These are phyloP conservation scores for Vicia villosa DNA, from an alignment of 306 rosid species.

Conservation along the genomic window DNA sequence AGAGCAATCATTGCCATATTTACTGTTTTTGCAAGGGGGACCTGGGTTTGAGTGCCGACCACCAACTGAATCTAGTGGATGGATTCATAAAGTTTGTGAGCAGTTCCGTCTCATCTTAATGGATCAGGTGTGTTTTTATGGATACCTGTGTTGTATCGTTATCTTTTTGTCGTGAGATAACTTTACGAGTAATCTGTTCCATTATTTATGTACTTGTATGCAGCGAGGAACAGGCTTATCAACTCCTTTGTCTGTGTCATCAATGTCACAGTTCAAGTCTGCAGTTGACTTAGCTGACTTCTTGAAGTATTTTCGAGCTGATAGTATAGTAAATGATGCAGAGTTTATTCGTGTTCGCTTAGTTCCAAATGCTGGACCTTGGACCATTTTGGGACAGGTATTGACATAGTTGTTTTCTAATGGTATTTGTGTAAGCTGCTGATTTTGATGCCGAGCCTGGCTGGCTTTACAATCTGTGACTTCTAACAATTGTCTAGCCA, in stretches of 20 bases:
- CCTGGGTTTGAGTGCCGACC: slow-evolving; percentile 86
- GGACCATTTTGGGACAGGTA: slow-evolving; percentile 98
- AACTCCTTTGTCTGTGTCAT: slow-evolving; percentile 82
- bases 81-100: slow-evolving; percentile 85
- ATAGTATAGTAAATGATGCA: slow-evolving; percentile 87
- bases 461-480: no score
- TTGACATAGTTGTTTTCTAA: slow-evolving; percentile 27
- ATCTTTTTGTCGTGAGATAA: slow-evolving; percentile 7
- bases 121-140: slow-evolving; percentile 82
- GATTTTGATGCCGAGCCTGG: slow-evolving; percentile 7
- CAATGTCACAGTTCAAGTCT: slow-evolving; percentile 77
- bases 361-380: slow-evolving; percentile 85
- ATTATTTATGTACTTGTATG: slow-evolving; percentile 38
- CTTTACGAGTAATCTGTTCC: slow-evolving; percentile 26
- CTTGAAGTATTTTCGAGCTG: slow-evolving; percentile 86
- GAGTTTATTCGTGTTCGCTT: slow-evolving; percentile 80
- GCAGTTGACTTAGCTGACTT: slow-evolving; percentile 65
- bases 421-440: slow-evolving; percentile 29
- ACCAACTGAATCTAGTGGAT: slow-evolving; percentile 87
- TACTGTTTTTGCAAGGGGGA: slow-evolving; percentile 91
- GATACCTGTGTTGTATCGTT: neutral
- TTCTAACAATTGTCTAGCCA: neutral
- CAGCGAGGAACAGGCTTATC: slow-evolving; percentile 99
- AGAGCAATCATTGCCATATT: slow-evolving; percentile 70
- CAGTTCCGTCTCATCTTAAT: slow-evolving; percentile 83